Base-by-base conservation (phyloP, 345 rosid species). In the Firmiana major region DNA sequence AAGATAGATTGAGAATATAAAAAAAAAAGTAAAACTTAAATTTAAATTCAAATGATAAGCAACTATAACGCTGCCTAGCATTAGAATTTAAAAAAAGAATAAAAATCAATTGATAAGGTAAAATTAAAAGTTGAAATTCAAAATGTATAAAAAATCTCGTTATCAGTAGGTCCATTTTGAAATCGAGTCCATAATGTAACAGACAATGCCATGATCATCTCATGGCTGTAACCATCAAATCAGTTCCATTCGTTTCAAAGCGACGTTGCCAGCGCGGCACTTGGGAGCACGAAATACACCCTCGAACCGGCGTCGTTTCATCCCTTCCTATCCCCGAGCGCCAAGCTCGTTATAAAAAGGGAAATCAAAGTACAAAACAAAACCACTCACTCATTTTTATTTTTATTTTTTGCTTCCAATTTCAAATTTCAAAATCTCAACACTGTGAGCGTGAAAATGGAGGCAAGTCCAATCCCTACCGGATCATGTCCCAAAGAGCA, bases 401-500 rank as follows among this genome's bases (percentile, higher is more conserved):
- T 24, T 68, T 34, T 38, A n/a, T n/a, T n/a, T n/a, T 31, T 62
- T 45, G 45, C 71, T 79, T 66, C 68, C 57, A 57, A 75, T 72
- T 88, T 80, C 83, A 64, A 16, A 84, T 79, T 38, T 75, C 43
- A 19, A 66, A 49, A 38, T 72, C 81, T 75, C 75, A 68, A 34
- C 26, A 19, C 28, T 51, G 74, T 28, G 1, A 51, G 71, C 36
- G 42, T 73, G 48, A 51, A 60, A 49, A 90, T 90, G 97, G 93
- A 87, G 87, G 82, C 80, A 10, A 80, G 78, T 1, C 79, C 90
- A 63, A 71, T 75, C 53, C 42, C 85, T 71, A 51, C 78, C 28
- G 82, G 79, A 53, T 76, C 88, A 3, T 90, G 86, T 71, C 87
- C 92, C 7, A 94, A 90, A 77, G 95, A 90, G 81, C 88, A 92